Conservation (phyloP, 164 flowering plant species). For the Magnolia changhungtana region DNA sequence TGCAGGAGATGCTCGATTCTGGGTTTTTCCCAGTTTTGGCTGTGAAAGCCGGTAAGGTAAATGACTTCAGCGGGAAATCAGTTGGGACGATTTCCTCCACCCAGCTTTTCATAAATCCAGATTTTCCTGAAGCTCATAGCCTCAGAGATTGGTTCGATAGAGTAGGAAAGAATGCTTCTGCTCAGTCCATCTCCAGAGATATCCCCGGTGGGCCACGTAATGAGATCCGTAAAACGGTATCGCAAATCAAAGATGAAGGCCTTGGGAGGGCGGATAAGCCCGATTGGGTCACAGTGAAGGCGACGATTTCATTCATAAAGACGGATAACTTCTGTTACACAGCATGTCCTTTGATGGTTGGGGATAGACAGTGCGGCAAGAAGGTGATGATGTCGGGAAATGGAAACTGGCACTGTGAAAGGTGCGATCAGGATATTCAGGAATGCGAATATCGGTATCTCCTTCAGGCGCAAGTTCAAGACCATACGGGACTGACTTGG, state of each 20-base stretch:
- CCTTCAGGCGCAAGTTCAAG: conserved; percentile 88
- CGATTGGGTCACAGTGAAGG: conserved; percentile 85
- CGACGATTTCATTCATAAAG: conserved; percentile 67
- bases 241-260: conserved; percentile 87
- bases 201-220: conserved; percentile 45
- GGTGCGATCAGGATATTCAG: conserved; percentile 83
- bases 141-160: conserved; percentile 78
- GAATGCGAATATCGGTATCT: conserved; percentile 93
- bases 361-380: conserved; percentile 87
- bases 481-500: conserved; percentile 89
- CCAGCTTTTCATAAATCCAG: conserved; percentile 87
- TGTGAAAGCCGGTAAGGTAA: conserved; percentile 87
- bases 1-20: conserved; percentile 71
- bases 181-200: conserved; percentile 79
- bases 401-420: conserved; percentile 79
- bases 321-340: conserved; percentile 85
- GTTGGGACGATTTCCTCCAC: conserved; percentile 81
- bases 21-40: conserved; percentile 81
- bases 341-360: conserved; percentile 92
- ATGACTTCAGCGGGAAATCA: conserved; percentile 91
- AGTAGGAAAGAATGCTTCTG: conserved; percentile 57
- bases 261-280: conserved; percentile 87
- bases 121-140: conserved; percentile 60
- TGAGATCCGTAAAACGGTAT: conserved; percentile 69
- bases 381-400: conserved; percentile 68